Conservation (phyloP, 306 rosid genomes). For the Fragaria nilgerrensis region DNA sequence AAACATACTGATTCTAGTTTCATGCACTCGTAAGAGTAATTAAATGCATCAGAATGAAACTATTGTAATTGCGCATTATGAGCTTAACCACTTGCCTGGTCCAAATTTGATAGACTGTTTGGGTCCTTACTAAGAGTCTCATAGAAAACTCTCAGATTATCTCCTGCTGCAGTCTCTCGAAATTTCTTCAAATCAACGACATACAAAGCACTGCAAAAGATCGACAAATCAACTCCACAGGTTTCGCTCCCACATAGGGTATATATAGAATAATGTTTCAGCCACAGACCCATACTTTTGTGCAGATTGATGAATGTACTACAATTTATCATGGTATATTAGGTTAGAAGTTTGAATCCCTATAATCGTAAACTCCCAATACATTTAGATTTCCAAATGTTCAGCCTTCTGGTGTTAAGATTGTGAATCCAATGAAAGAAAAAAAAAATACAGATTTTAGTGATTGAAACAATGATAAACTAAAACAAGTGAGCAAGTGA, state of each 20-base stretch:
- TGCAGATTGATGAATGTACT: neutral
- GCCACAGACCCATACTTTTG: neutral
- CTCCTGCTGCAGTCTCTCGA: conserved; percentile 98
- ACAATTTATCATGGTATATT: neutral
- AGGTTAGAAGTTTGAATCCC: neutral
- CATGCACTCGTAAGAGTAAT: neutral
- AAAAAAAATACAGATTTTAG: neutral
- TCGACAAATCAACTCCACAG: conserved; percentile 10
- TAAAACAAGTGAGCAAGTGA: neutral
- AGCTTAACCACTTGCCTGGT: conserved; percentile 67
- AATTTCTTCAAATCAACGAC: conserved; percentile 94
- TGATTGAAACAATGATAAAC: neutral
- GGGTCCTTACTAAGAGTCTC: conserved; percentile 99
- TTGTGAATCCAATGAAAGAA: neutral
- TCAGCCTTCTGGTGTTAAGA: neutral
- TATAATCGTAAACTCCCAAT: neutral
- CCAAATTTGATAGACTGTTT: conserved; percentile 89
- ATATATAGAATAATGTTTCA: neutral
- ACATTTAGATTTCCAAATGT: neutral
- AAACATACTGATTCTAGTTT: neutral
- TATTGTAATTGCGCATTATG: neutral
- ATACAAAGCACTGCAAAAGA: conserved; percentile 80
- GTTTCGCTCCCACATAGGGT: neutral
- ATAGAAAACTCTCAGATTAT: conserved; percentile 96
- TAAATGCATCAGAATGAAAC: neutral